phyloP scores from a whole-genome alignment of 805 yeast species.

The Lachancea cidri region DNA sequence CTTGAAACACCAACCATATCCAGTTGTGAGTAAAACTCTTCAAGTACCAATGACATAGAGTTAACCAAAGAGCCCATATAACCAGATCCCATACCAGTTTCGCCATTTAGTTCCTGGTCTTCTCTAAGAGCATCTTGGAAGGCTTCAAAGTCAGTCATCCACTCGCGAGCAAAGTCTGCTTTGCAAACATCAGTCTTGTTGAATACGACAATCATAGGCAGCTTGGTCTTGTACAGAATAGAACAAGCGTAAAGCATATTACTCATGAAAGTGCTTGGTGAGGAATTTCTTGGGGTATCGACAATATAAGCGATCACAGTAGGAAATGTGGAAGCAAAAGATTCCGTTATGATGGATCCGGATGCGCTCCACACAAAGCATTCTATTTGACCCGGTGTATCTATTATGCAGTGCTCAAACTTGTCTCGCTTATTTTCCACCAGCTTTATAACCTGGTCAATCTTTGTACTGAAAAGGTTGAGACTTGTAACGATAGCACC shows the following conservation, averaged over 20 bases:
- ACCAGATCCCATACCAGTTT: slow-evolving; percentile 56
- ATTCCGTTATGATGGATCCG: slow-evolving; percentile 93
- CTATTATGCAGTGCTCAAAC: slow-evolving; percentile 71
- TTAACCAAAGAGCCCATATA: slow-evolving; percentile 92
- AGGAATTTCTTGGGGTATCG: slow-evolving; percentile 90
- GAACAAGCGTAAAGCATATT: slow-evolving; percentile 99
- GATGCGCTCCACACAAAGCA: slow-evolving; percentile 98
- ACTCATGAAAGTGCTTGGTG: slow-evolving; percentile 96
- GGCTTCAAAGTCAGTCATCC: slow-evolving; percentile 96
- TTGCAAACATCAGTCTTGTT: slow-evolving; percentile 88
- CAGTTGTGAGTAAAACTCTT: slow-evolving; percentile 88
- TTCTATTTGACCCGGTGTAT: slow-evolving; percentile 98
- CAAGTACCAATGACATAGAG: slow-evolving; percentile 93
- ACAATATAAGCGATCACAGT: slow-evolving; percentile 93
- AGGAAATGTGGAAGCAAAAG: slow-evolving; percentile 93
- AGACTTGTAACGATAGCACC: slow-evolving; percentile 97
- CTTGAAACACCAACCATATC: slow-evolving; percentile 93
- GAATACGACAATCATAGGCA: slow-evolving; percentile 95
- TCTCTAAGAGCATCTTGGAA: slow-evolving; percentile 74
- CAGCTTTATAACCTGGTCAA: slow-evolving; percentile 86
- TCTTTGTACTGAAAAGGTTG: slow-evolving; percentile 87
- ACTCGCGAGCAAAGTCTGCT: slow-evolving; percentile 83
- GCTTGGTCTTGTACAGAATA: slow-evolving; percentile 87
- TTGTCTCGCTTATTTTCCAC: slow-evolving; percentile 66
- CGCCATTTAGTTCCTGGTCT: slow-evolving; percentile 60